Percentiles rank a stretch among this genome's conserved stretches.
phyloP scores from a whole-genome alignment of 1,139 yeast species.

The Kurtzmaniella quercitrusa region DNA sequence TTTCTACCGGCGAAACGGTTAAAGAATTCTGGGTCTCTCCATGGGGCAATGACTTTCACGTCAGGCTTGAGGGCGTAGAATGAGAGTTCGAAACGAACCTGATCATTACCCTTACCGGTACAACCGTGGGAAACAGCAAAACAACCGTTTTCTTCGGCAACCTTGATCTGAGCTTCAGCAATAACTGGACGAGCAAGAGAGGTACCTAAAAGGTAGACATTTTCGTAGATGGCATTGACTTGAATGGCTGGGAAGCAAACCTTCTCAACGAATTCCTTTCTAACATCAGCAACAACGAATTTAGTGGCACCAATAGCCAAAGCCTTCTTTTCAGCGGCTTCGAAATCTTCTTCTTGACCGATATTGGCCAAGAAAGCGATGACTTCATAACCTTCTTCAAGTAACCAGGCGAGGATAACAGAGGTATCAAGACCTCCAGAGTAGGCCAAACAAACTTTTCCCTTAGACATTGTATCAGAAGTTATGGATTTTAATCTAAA shows the following conservation, averaged over 20 bases:
- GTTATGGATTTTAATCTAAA: conserved; percentile 6
- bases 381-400: conserved; percentile 97
- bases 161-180: conserved; percentile 96
- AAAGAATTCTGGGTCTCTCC: conserved; percentile 96
- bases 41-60: conserved; percentile 94
- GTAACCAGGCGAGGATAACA: conserved; percentile 94
- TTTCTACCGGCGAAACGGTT: conserved; percentile 97
- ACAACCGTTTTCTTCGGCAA: conserved; percentile 96
- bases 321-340: conserved; percentile 95
- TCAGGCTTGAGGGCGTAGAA: conserved; percentile 98
- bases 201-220: conserved; percentile 92
- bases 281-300: conserved; percentile 89
- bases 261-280: conserved; percentile 90
- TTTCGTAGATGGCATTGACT: conserved; percentile 95
- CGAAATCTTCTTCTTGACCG: conserved; percentile 99
- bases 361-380: conserved; percentile 96
- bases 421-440: conserved; percentile 99
- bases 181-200: conserved; percentile 98
- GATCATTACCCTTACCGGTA: conserved; percentile 99
- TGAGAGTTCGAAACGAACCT: conserved; percentile 93
- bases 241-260: conserved; percentile 96
- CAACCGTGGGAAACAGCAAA: conserved; percentile 98
- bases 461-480: conserved; percentile 67
- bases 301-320: conserved; percentile 95
- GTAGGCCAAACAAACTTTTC: conserved; percentile 98